Evolutionary conservation across 2,329 filamentous ascomycete genomes (phyloP), one percentile per base, ranked within the genome.

Genomic region (Colletotrichum paranaense): DNA sequence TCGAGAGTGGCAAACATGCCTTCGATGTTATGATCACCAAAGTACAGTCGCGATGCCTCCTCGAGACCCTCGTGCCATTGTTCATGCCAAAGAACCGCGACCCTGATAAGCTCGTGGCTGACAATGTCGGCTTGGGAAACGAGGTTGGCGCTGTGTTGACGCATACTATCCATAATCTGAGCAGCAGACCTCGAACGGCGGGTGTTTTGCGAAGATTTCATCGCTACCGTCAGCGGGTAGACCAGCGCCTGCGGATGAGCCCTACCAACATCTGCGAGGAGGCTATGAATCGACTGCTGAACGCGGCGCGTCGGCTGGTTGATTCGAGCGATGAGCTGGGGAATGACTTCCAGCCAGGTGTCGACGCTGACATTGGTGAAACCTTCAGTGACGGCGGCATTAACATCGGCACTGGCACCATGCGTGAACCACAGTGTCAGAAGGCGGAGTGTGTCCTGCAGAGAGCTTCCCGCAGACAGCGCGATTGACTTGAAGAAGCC

Each of bases 401-500:
- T 98, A 74, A 99, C 97, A 76, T 98, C 96, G 32, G 91, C 87
- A 79, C 95, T 92, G 26, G 95, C 94, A 65, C 97, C 97, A 79
- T 99, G 95, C 4, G 94, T 93, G 81, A 99, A 98, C 97, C 97
- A 99, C 9, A 99, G 85, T 0, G 97, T 98, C 57, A 99, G 88
- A 56, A 99, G 86, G 67, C 97, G 92, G 24, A 99, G 89, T 0
- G 96, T 98, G 80, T 99, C 97, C 81, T 99, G 97, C 53, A 99
- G 87, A 7, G 97, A 98, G 83, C 96, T 98, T 30, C 94, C 94
- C 1, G 93, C 92, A 0, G 95, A 98, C 42, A 99, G 85, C 0
- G 95, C 93, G 76, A 99, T 99, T 0, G 97, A 99, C 81, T 95
- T 95, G 88, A 99, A 97, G 88, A 99, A 99, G 26, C 97, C 97